phyloP scores from a whole-genome alignment of 345 rosid genomes.

The Lepidium africanum region DNA sequence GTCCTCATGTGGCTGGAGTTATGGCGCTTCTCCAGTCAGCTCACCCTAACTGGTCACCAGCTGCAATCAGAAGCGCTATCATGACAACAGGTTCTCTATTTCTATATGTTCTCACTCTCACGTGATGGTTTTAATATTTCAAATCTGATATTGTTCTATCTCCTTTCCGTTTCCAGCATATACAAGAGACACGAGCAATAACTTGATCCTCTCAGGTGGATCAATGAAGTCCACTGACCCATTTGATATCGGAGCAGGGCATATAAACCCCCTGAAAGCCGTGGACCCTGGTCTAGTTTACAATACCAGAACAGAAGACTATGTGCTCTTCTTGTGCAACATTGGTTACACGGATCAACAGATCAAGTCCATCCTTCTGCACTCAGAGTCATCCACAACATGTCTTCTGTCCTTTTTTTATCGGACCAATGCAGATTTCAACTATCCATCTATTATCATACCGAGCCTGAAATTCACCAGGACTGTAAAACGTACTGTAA shows the following conservation, averaged over 20 bases:
- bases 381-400: neutral
- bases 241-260: conserved; percentile 62
- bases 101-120: too few relatives aligned
- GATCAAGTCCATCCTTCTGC: conserved; percentile 16
- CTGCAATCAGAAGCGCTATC: conserved; percentile 62
- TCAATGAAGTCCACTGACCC: conserved; percentile 30
- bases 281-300: conserved; percentile 68
- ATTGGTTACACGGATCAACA: conserved; percentile 35
- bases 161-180: neutral
- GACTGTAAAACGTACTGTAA: conserved; percentile 46
- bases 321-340: conserved; percentile 55
- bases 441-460: conserved; percentile 60
- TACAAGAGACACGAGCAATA: conserved; percentile 12
- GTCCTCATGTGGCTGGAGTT: conserved; percentile 67
- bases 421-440: conserved; percentile 34
- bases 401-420: conserved; percentile 8
- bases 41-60: conserved; percentile 66
- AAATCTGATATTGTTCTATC: neutral
- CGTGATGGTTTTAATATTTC: neutral
- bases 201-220: conserved; percentile 19
- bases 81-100: conserved; percentile 59
- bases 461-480: conserved; percentile 32
- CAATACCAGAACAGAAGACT: conserved; percentile 43
- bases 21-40: conserved; percentile 57
- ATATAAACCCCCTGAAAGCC: conserved; percentile 51